Base-by-base conservation (phyloP, 495 filamentous ascomycete genomes). In the Aspergillus sclerotioniger region DNA sequence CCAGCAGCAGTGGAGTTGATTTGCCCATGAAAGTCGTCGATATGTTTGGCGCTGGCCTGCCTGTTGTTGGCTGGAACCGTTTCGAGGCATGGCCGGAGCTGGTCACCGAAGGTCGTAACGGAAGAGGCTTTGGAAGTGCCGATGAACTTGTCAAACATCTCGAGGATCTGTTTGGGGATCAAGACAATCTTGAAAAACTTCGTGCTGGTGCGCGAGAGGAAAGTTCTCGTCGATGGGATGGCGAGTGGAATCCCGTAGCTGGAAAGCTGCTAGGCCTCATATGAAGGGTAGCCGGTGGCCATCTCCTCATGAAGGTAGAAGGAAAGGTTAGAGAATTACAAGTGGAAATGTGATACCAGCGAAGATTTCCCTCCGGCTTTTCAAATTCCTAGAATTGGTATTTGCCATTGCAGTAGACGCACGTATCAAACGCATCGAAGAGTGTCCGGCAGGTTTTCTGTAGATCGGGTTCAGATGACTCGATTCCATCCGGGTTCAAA, bases 1-100 rank as follows among this genome's bases (percentile, higher is more conserved):
- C 83, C 53, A 95, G 90, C 61, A 92, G 88, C 62, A 96, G 90
- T 45, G 94, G 94, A 3, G 90, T 99, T 0, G 94, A 99, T 74
- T 74, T 99, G 20, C 94, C 94, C 0, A 99, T 99, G 94, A 99
- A 99, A 74, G 92, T 99, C 8, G 92, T 99, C 6, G 94, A 99
- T 65, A 94, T 99, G 90, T 96, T 98, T 66, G 94, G 94, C 0
- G 87, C 91, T 0, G 94, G 94, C 0, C 72, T 99, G 51, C 94
- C 94, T 0, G 95, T 99, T 4, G 87, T 86, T 2, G 94, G 91
- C 19, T 96, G 91, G 82, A 79, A 75, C 19, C 81, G 79, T 8
- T 97, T 92, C 63, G 84, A 91, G 68, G 90, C 90, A 51, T 96
- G 93, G 83, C 80, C 83, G 17, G 92, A 97, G 74, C 72, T 97